These are phyloP conservation scores for Cocos nucifera DNA, from an alignment of 176 grass and related monocot species.

Conservation along the genomic window DNA sequence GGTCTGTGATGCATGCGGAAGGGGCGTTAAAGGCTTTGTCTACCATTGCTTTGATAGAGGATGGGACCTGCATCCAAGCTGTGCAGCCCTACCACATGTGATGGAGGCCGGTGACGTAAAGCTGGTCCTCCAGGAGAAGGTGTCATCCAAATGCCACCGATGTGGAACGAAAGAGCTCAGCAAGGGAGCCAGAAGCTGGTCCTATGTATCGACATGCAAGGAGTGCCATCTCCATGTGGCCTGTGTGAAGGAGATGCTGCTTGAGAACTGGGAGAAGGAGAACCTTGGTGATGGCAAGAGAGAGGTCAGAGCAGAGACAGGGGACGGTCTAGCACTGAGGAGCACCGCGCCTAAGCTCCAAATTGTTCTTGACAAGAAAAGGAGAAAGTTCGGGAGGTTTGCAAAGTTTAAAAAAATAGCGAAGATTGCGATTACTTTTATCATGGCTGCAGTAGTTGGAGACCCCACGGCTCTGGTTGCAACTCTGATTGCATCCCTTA, in stretches of 20 bases:
- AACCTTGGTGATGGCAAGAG: not conserved
- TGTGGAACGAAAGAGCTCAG: not conserved
- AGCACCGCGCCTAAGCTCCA: not conserved
- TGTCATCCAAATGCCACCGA: not conserved
- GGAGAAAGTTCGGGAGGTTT: not conserved
- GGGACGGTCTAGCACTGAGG: not conserved
- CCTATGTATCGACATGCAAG: not conserved
- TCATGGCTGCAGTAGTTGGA: not conserved
- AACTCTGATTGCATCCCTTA: not conserved
- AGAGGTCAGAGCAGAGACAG: not conserved
- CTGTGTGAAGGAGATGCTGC: not conserved
- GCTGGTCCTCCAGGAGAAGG: not conserved
- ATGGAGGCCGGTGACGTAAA: not conserved
- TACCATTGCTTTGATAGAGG: not conserved
- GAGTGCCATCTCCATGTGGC: constrained; percentile 2
- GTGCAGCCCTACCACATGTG: not conserved
- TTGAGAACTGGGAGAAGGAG: not conserved
- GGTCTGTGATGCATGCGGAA: not conserved
- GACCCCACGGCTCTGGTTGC: not conserved
- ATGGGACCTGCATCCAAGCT: constrained; percentile 3
- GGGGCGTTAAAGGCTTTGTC: constrained; percentile 1
- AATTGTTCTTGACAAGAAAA: not conserved
- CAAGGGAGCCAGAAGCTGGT: not conserved
- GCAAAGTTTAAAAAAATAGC: not conserved
- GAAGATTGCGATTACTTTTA: not conserved